phyloP scores from a whole-genome alignment of 1,139 yeast genomes.

The Casaregolazyma suthepensis region DNA sequence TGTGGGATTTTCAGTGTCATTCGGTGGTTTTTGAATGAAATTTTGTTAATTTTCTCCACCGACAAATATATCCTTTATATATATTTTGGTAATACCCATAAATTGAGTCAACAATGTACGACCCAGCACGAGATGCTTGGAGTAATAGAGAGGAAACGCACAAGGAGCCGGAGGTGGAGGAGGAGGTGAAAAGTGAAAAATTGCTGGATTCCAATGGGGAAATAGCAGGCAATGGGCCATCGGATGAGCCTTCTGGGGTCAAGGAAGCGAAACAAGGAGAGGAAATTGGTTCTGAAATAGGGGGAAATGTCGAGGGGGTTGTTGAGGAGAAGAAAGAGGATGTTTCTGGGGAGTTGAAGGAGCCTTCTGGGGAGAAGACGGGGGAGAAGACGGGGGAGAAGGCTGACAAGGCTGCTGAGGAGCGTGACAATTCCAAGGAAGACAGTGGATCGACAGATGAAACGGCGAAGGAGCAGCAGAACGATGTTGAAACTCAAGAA shows the following conservation, averaged over 20 bases:
- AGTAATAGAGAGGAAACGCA: constrained; percentile 15
- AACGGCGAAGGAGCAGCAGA: not conserved
- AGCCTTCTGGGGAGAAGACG: not conserved
- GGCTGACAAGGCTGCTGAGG: constrained; percentile 1
- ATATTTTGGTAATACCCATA: not conserved
- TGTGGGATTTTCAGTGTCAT: constrained; percentile 9
- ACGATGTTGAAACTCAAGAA: not conserved
- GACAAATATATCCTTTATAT: not conserved
- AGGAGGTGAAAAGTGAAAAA: too few relatives aligned
- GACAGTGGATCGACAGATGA: not conserved
- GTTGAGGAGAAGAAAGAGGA: constrained; percentile 1
- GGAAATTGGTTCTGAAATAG: not conserved
- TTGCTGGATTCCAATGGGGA: not conserved
- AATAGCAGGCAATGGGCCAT: not conserved
- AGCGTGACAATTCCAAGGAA: not conserved
- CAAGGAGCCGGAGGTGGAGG: not conserved
- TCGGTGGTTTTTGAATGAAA: not conserved
- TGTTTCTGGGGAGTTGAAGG: not conserved
- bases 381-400: not conserved
- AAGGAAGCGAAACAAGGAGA: too few relatives aligned
- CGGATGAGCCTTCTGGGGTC: not conserved
- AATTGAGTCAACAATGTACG: constrained; percentile 24
- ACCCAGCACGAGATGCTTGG: constrained; percentile 32
- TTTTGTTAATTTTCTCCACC: not conserved
- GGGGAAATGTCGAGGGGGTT: not conserved